A percentile compares a stretch with the other conserved stretches of the same genome.
Conservation (phyloP, 176 grass and related monocot genomes). For the Tuctoria greenei region DNA sequence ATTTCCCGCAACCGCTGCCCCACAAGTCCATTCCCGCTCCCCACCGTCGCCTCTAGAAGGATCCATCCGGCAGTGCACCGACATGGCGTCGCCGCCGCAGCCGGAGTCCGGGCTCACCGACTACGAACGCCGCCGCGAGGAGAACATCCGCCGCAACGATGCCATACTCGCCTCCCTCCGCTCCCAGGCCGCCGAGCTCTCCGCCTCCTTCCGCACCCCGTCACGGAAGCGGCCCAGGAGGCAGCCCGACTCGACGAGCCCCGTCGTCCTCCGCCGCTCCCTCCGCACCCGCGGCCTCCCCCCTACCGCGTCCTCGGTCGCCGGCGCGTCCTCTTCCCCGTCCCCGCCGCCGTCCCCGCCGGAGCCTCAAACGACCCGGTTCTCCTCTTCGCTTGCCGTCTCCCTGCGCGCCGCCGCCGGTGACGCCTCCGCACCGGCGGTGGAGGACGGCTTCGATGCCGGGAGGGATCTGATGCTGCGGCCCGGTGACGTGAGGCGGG, state of each 20-base stretch:
- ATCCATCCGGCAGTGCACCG: background rate
- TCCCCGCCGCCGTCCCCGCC: background rate
- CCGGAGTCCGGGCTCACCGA: slow-evolving; percentile 32
- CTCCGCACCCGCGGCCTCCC: slow-evolving; percentile 57
- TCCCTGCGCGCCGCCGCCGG: slow-evolving; percentile 14
- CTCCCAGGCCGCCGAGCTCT: slow-evolving; percentile 57
- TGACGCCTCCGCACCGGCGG: background rate
- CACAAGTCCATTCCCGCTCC: background rate
- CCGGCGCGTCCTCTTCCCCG: background rate
- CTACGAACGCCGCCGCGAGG: slow-evolving; percentile 49
- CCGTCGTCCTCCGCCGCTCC: slow-evolving; percentile 61
- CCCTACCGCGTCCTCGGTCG: slow-evolving; percentile 7
- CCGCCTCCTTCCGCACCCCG: slow-evolving; percentile 36
- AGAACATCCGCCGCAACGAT: slow-evolving; percentile 53
- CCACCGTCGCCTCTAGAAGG: background rate
- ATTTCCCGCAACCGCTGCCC: background rate
- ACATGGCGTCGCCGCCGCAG: slow-evolving; percentile 25
- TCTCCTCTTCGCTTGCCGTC: slow-evolving; percentile 39
- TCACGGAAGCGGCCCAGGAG: slow-evolving; percentile 31
- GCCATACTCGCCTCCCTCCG: slow-evolving; percentile 61
- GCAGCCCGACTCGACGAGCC: background rate
- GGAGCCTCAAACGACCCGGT: background rate
- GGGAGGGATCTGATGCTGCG: slow-evolving; percentile 47
- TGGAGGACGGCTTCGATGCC: slow-evolving; percentile 32
- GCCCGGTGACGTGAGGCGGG: slow-evolving; percentile 45